Evolutionary conservation across 2,329 filamentous ascomycete species (phyloP).

Genomic region (Trichoderma hamatum): DNA sequence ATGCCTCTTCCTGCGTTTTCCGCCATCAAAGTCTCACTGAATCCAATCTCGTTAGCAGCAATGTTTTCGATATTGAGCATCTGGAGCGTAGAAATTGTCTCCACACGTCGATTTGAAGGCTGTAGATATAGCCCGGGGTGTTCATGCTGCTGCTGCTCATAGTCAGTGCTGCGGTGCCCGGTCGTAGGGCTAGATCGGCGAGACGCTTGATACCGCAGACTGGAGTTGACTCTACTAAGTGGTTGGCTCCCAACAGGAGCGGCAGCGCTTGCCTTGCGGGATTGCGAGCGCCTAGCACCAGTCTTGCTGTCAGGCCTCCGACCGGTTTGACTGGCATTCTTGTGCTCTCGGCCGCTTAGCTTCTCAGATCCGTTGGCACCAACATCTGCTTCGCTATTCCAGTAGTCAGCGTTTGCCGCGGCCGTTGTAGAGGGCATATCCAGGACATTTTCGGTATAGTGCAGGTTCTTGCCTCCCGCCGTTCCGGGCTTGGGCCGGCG

Average conservation of each 20-base stretch:
- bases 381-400: slow-evolving; percentile 77
- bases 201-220: slow-evolving; percentile 43
- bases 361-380: slow-evolving; percentile 52
- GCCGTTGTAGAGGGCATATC: slow-evolving; percentile 55
- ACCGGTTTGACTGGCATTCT: slow-evolving; percentile 52
- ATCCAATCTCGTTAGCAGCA: slow-evolving; percentile 80
- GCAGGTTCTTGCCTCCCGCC: slow-evolving; percentile 83
- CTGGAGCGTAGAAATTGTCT: slow-evolving; percentile 72
- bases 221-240: slow-evolving; percentile 54
- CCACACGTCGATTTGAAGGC: slow-evolving; percentile 60
- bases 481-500: slow-evolving; percentile 69
- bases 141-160: slow-evolving; percentile 43
- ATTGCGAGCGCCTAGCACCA: slow-evolving; percentile 56
- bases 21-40: slow-evolving; percentile 87
- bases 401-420: slow-evolving; percentile 55
- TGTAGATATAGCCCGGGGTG: slow-evolving; percentile 56
- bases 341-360: slow-evolving; percentile 53
- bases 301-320: slow-evolving; percentile 58
- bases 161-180: slow-evolving; percentile 41
- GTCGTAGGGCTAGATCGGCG: slow-evolving; percentile 38
- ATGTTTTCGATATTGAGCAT: slow-evolving; percentile 94
- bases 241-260: slow-evolving; percentile 43
- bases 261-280: slow-evolving; percentile 57
- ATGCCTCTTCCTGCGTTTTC: slow-evolving; percentile 90
- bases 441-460: slow-evolving; percentile 89